Percentiles rank a stretch among this genome's conserved stretches.
Conservation (phyloP, 176 grass and related monocot species). For the Calamus simplicifolius region DNA sequence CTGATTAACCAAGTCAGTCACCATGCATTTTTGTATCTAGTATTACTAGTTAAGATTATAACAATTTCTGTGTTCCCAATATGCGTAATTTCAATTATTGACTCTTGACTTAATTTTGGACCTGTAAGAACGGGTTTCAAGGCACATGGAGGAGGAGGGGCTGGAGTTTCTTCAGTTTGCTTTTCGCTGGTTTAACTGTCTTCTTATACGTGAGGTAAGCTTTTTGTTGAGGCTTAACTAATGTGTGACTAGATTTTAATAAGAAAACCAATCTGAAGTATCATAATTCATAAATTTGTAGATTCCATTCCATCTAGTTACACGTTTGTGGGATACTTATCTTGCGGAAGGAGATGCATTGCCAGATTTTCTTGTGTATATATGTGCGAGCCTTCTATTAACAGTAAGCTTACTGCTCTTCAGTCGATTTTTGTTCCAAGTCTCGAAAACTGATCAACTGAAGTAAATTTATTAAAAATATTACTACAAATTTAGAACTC, state of each 20-base stretch:
- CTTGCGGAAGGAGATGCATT: constrained; percentile 93
- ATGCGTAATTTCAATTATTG: not conserved
- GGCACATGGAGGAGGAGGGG: constrained; percentile 94
- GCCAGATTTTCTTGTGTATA: constrained; percentile 95
- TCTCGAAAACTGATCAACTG: too few relatives aligned
- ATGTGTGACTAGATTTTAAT: too few relatives aligned
- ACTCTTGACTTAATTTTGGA: constrained; percentile 2
- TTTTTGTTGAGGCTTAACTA: not conserved
- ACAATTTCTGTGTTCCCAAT: too few relatives aligned
- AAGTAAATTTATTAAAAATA: too few relatives aligned
- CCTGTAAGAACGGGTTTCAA: constrained; percentile 72
- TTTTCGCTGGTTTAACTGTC: constrained; percentile 98
- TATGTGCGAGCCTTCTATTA: constrained; percentile 91
- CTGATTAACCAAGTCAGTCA: too few relatives aligned
- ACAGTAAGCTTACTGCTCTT: constrained; percentile 49
- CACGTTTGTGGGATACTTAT: constrained; percentile 90
- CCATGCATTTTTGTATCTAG: too few relatives aligned
- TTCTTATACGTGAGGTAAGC: constrained; percentile 83
- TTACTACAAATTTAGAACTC: too few relatives aligned
- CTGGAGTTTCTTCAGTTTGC: constrained; percentile 98
- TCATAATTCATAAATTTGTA: constrained; percentile 21
- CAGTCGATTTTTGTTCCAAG: too few relatives aligned
- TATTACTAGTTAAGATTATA: too few relatives aligned
- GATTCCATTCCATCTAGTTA: constrained; percentile 93
- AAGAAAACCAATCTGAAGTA: too few relatives aligned